Percentiles rank a stretch among this genome's conserved stretches.
These are phyloP conservation scores for Teunomyces aglyptinius DNA, from an alignment of 805 yeast species.

Conservation along the genomic window DNA sequence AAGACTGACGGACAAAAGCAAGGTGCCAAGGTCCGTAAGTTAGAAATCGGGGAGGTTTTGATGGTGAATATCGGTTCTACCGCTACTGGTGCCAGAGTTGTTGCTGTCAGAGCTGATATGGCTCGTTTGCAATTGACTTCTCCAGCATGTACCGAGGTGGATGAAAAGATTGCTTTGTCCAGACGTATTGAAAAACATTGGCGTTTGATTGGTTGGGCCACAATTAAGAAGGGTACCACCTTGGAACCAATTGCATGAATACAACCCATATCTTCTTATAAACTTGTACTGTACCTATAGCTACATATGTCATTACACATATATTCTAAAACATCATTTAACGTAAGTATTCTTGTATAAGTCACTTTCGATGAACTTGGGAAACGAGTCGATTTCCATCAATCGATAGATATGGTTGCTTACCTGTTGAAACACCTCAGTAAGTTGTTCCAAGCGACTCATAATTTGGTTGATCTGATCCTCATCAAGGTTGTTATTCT, in stretches of 20 bases:
- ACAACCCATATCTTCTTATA: neutral
- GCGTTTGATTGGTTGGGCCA: slow-evolving; percentile 99
- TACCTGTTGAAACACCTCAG: slow-evolving; percentile 47
- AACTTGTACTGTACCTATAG: slow-evolving; percentile 5
- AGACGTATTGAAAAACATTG: slow-evolving; percentile 99
- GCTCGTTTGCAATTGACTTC: slow-evolving; percentile 95
- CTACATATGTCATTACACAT: slow-evolving; percentile 2
- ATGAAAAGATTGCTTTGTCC: slow-evolving; percentile 97
- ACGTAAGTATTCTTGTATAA: slow-evolving; percentile 17
- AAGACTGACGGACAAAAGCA: slow-evolving; percentile 97
- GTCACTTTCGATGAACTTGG: slow-evolving; percentile 53
- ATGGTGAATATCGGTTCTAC: slow-evolving; percentile 99
- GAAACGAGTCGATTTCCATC: slow-evolving; percentile 73
- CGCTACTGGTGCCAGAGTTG: slow-evolving; percentile 98
- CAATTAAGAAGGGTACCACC: slow-evolving; percentile 90
- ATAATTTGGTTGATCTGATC: neutral
- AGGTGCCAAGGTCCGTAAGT: slow-evolving; percentile 89
- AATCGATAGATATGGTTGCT: slow-evolving; percentile 50
- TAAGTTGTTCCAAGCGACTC: slow-evolving; percentile 13
- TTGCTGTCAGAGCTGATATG: slow-evolving; percentile 98
- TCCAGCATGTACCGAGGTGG: slow-evolving; percentile 98
- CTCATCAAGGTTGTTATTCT: neutral
- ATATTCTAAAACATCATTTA: neutral
- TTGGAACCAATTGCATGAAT: slow-evolving; percentile 66
- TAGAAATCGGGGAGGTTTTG: slow-evolving; percentile 90